Evolutionary conservation across 805 yeast species (phyloP), one percentile per base, ranked within the genome.

Genomic region (Yamadazyma kitorensis): DNA sequence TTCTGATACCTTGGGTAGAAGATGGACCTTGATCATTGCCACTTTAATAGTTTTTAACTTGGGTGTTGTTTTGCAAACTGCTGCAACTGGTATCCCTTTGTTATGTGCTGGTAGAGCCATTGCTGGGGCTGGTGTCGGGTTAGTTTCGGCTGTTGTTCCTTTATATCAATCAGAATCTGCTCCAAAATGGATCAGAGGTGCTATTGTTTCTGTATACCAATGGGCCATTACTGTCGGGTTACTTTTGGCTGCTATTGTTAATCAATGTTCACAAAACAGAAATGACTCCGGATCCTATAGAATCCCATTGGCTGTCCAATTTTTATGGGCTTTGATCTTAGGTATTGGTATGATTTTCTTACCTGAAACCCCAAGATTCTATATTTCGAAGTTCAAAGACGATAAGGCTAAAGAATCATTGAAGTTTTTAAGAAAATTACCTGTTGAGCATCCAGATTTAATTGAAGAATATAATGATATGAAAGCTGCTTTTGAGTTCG

Each of bases 131-230:
- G 79, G 78, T 15, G 28, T 39, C 27, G 61, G 63, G 41, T 54
- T 72, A 46, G 59, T 72, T 26, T 61, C 77, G 4, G 85, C 86
- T 25, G 66, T 80, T 38, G 82, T 82, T 22, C 88, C 91, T 34
- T 61, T 85, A 54, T 83, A 82, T 54, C 80, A 80, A 64, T 81
- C 88, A 22, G 86, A 84, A 55, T 78, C 83, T 23, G 74, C 86
- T 16, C 91, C 91, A 19, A 78, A 73, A 46, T 78, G 82, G 68
- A 74, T 83, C 30, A 70, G 80, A 76, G 45, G 40, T 70, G 17
- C 86, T 13, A 53, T 77, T 2, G 73, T 60, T 44, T 78, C 80
- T 13, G 43, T 49, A 11, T 68, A 63, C 32, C 53, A 74, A 45
- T 57, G 59, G 29, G 52, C 61, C 21, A 40, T 57, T 28, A 66